A percentile compares a stretch with the other conserved stretches of the same genome.
Conservation (phyloP, 352 stramenopile genomes). For the Detonula confervacea region DNA sequence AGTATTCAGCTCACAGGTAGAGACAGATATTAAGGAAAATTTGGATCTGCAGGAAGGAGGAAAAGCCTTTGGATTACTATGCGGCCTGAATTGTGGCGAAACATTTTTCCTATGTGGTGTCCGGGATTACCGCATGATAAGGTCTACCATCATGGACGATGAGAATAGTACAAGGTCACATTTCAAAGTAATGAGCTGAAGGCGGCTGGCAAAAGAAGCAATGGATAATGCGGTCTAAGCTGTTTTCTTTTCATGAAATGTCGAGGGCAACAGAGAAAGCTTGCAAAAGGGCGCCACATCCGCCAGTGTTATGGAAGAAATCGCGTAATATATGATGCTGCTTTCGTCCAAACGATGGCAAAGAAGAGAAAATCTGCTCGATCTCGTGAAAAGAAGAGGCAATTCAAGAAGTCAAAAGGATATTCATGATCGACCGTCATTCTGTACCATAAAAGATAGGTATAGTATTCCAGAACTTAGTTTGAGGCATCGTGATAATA, state of each 20-base stretch:
- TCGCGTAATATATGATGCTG: background rate
- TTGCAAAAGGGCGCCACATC: background rate
- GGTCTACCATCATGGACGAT: background rate
- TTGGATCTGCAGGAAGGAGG: constrained; percentile 1
- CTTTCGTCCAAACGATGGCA: background rate
- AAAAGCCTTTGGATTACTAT: constrained; percentile 25
- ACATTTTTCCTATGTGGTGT: constrained; percentile 27
- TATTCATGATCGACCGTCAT: too few relatives aligned
- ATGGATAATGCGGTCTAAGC: background rate
- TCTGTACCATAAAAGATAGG: too few relatives aligned
- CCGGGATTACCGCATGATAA: constrained; percentile 11
- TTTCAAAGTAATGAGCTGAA: constrained; percentile 1
- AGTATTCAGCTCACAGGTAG: background rate
- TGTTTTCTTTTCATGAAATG: constrained; percentile 7
- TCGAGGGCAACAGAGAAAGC: background rate
- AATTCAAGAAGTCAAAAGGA: too few relatives aligned
- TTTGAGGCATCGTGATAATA: too few relatives aligned
- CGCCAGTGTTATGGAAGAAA: background rate
- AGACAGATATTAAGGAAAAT: background rate
- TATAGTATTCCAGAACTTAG: too few relatives aligned
- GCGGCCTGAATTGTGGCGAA: constrained; percentile 12
- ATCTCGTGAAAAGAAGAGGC: too few relatives aligned
- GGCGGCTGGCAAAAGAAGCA: constrained; percentile 15
- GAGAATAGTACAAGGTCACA: constrained; percentile 24
- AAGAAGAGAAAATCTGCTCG: constrained; percentile 3